A percentile compares a stretch with the other conserved stretches of the same genome.
Evolutionary conservation across 2,329 filamentous ascomycete species (phyloP).

Genomic region (Botryotinia convoluta): DNA sequence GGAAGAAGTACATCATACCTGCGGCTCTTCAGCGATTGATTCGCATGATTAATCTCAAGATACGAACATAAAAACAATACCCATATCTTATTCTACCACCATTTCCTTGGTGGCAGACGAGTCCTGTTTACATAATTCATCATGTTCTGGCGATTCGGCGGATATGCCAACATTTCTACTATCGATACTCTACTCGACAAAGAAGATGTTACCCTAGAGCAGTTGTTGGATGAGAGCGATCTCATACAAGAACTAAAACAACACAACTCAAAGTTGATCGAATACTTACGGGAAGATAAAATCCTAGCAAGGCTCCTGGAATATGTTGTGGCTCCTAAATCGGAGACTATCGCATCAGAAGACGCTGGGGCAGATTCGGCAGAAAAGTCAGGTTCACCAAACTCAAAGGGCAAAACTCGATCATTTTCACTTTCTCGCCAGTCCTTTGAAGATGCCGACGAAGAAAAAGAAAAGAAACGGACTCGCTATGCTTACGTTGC

Average conservation of each 20-base stretch:
- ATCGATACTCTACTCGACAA: slow-evolving; percentile 97
- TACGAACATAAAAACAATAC: slow-evolving; percentile 26
- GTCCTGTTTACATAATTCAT: slow-evolving; percentile 46
- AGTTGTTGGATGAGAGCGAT: slow-evolving; percentile 93
- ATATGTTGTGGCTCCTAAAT: slow-evolving; percentile 82
- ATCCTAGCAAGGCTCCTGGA: slow-evolving; percentile 82
- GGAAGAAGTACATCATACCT: slow-evolving; percentile 25
- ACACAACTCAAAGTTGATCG: slow-evolving; percentile 95
- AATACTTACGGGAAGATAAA: slow-evolving; percentile 86
- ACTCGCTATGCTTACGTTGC: slow-evolving; percentile 92
- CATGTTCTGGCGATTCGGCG: slow-evolving; percentile 99
- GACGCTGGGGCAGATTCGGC: slow-evolving; percentile 52
- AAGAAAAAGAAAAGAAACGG: slow-evolving; percentile 84
- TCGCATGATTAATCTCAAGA: slow-evolving; percentile 36
- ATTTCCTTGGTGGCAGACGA: slow-evolving; percentile 33
- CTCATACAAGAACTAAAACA: slow-evolving; percentile 97
- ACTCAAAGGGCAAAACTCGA: slow-evolving; percentile 48
- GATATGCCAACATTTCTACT: slow-evolving; percentile 94
- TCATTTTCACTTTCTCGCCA: slow-evolving; percentile 53
- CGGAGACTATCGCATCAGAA: slow-evolving; percentile 54
- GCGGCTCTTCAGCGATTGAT: slow-evolving; percentile 29
- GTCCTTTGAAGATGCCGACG: slow-evolving; percentile 52
- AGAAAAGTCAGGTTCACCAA: slow-evolving; percentile 50
- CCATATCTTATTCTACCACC: slow-evolving; percentile 30
- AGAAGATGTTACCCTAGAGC: slow-evolving; percentile 88